Conservation (phyloP, 108 stramenopile species). For the Skeletonema tropicum region DNA sequence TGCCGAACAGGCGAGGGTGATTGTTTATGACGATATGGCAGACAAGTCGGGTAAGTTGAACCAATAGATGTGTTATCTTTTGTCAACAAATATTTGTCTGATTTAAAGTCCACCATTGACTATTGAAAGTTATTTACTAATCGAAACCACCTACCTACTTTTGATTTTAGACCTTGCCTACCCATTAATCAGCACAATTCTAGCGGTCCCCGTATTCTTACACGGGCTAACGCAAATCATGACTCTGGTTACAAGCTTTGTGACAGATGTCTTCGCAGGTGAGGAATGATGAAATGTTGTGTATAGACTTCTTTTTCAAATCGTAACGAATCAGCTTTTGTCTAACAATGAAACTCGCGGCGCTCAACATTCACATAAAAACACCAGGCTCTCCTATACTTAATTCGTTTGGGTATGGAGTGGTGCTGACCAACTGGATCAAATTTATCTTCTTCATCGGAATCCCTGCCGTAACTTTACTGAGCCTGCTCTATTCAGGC, state of each 20-base stretch:
- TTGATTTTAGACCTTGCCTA: neutral
- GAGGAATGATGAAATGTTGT: neutral
- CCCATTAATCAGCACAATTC: neutral
- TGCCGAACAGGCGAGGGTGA: neutral
- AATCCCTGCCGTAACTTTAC: neutral
- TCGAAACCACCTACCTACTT: neutral
- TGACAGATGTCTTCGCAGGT: slow-evolving; percentile 11
- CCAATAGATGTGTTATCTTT: neutral
- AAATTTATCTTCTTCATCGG: slow-evolving; percentile 11
- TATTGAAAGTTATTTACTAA: no score
- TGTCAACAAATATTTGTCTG: no score
- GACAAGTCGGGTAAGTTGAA: neutral
- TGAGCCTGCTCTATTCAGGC: neutral
- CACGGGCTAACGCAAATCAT: slow-evolving; percentile 10
- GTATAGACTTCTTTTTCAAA: neutral
- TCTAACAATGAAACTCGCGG: neutral
- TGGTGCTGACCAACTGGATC: slow-evolving; percentile 6
- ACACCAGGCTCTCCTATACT: slow-evolving; percentile 6
- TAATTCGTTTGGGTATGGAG: slow-evolving; percentile 13
- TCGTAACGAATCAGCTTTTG: neutral
- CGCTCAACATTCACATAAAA: neutral
- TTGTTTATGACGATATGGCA: neutral
- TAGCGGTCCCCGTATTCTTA: slow-evolving; percentile 16
- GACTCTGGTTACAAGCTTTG: slow-evolving; percentile 12
- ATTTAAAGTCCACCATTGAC: no score